Percentiles rank a stretch among this genome's conserved stretches.
Evolutionary conservation across 1,139 yeast species (phyloP).

Genomic region (Geotrichum armillariae): DNA sequence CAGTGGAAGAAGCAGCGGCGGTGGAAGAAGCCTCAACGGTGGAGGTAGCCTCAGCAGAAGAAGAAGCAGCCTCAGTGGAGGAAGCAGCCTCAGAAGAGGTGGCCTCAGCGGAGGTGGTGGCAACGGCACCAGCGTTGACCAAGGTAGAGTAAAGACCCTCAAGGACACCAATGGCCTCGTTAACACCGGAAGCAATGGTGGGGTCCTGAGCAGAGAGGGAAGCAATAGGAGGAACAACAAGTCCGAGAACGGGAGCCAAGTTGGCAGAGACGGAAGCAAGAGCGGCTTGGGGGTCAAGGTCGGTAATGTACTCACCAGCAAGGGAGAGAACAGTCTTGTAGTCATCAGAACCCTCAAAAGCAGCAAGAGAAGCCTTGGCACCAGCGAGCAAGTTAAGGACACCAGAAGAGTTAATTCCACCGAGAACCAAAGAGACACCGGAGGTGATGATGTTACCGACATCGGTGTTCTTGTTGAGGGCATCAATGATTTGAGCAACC

Average conservation of each 20-base stretch:
- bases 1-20: constrained; percentile 1
- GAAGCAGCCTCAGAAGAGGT: not conserved
- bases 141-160: not conserved
- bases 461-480: constrained; percentile 21
- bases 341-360: constrained; percentile 23
- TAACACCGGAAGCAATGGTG: constrained; percentile 22
- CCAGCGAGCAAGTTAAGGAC: constrained; percentile 20
- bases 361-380: constrained; percentile 23
- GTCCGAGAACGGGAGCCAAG: constrained; percentile 20
- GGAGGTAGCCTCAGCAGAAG: not conserved
- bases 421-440: constrained; percentile 22
- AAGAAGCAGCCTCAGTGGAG: not conserved
- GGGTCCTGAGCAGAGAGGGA: constrained; percentile 22
- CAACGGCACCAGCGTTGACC: not conserved
- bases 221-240: constrained; percentile 22
- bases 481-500: constrained; percentile 23
- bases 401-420: constrained; percentile 24
- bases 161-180: constrained; percentile 16
- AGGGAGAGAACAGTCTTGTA: constrained; percentile 20
- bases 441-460: constrained; percentile 20
- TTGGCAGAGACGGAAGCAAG: constrained; percentile 21
- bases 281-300: constrained; percentile 23
- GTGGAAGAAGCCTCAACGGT: constrained; percentile 5
- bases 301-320: constrained; percentile 17
- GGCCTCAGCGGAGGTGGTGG: not conserved